phyloP scores from a whole-genome alignment of 164 flowering plant species.

The Liriodendron chinense region DNA sequence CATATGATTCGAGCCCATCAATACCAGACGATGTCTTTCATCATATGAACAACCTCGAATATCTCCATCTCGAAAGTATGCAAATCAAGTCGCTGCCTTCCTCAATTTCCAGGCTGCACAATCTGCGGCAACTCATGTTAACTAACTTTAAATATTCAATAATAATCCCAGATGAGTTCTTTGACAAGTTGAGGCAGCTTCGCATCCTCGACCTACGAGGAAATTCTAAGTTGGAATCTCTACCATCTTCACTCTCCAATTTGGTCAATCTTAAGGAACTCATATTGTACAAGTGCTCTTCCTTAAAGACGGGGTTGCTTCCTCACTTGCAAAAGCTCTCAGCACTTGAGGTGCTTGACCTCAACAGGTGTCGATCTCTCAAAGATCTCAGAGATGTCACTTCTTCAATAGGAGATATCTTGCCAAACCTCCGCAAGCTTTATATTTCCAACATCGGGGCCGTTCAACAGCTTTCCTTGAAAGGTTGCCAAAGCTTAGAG shows the following conservation, averaged over 20 bases:
- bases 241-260: background rate
- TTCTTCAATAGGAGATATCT: too few species aligned
- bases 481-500: conserved; percentile 5
- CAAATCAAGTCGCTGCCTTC: background rate
- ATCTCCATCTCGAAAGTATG: background rate
- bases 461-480: background rate
- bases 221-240: background rate
- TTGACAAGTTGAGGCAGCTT: background rate
- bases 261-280: background rate
- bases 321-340: background rate
- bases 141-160: background rate
- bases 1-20: too few species aligned
- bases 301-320: background rate
- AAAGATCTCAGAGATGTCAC: background rate
- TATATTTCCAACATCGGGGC: background rate
- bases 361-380: background rate
- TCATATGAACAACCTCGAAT: background rate
- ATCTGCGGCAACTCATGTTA: background rate
- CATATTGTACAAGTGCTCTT: background rate
- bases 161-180: background rate
- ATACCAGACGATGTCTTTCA: conserved; percentile 1
- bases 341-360: background rate
- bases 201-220: background rate
- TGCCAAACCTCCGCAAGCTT: background rate
- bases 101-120: background rate